Conservation (phyloP, 1,139 yeast genomes). For the Hanseniaspora sp. region DNA sequence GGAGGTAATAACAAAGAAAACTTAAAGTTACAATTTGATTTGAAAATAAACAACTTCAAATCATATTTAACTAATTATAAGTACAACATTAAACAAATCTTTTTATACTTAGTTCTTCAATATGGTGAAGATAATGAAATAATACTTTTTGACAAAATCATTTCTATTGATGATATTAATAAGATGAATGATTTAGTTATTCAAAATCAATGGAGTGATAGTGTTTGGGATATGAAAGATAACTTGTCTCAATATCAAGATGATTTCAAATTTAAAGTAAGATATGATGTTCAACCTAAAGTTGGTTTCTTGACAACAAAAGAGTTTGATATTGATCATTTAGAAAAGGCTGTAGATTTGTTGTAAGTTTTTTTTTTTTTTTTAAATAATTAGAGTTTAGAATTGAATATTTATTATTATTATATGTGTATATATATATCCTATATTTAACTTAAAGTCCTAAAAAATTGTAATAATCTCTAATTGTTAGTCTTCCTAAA, state of each 20-base stretch:
- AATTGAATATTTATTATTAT: no score
- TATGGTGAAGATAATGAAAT: neutral
- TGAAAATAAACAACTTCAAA: constrained; percentile 4
- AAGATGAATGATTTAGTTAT: neutral
- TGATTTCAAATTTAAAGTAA: constrained; percentile 7
- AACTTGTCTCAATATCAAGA: constrained; percentile 3
- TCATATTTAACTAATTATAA: neutral
- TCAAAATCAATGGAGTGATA: constrained; percentile 1
- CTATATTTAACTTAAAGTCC: neutral
- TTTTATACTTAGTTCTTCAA: constrained; percentile 10
- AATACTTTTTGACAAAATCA: constrained; percentile 6
- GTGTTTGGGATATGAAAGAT: constrained; percentile 12
- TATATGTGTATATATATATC: neutral
- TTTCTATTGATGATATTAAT: constrained; percentile 1
- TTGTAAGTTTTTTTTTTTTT: neutral
- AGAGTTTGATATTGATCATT: constrained; percentile 8
- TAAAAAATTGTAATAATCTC: constrained; percentile 4
- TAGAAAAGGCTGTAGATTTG: neutral
- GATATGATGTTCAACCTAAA: constrained; percentile 13
- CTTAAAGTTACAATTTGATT: constrained; percentile 5
- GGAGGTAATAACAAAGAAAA: constrained; percentile 12
- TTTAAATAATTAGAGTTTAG: no score
- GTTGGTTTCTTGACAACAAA: constrained; percentile 12
- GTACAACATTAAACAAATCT: constrained; percentile 12
- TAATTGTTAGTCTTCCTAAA: neutral